Evolutionary conservation across 306 rosid genomes (phyloP).

Genomic region (Biancaea sappan): DNA sequence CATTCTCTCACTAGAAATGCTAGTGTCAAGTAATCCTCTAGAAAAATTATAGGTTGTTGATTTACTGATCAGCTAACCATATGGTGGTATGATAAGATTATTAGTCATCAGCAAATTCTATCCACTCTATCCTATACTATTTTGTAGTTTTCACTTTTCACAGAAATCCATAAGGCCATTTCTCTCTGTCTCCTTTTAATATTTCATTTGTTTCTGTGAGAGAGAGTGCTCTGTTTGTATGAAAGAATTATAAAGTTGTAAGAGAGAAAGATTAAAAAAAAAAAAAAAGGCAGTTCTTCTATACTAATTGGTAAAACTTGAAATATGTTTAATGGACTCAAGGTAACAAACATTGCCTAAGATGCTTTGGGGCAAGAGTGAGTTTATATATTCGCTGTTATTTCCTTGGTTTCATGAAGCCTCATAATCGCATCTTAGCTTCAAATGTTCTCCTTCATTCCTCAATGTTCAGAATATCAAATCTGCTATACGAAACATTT

Average conservation of each 20-base stretch:
- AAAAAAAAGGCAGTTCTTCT: not conserved
- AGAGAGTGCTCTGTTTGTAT: not conserved
- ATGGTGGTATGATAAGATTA: not conserved
- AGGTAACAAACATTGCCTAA: not conserved
- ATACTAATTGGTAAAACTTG: not conserved
- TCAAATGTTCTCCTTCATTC: not conserved
- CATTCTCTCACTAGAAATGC: not conserved
- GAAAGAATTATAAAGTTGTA: not conserved
- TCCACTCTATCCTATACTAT: not conserved
- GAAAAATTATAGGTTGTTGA: not conserved
- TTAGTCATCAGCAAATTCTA: not conserved
- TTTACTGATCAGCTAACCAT: not conserved
- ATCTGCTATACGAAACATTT: not conserved
- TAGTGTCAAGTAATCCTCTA: not conserved
- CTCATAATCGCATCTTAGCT: not conserved
- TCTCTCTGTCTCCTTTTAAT: not conserved
- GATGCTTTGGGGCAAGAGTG: constrained; percentile 1
- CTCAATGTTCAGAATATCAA: not conserved
- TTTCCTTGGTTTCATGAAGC: not conserved
- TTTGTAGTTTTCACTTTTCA: not conserved
- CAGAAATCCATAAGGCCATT: too few relatives aligned
- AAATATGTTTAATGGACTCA: not conserved
- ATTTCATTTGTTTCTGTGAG: not conserved
- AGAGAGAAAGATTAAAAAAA: not conserved
- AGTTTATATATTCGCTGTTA: not conserved